A percentile compares a stretch with the other conserved stretches of the same genome.
Conservation (phyloP, 371 early-diverging fungal species). For the Mucor circinelloides region DNA sequence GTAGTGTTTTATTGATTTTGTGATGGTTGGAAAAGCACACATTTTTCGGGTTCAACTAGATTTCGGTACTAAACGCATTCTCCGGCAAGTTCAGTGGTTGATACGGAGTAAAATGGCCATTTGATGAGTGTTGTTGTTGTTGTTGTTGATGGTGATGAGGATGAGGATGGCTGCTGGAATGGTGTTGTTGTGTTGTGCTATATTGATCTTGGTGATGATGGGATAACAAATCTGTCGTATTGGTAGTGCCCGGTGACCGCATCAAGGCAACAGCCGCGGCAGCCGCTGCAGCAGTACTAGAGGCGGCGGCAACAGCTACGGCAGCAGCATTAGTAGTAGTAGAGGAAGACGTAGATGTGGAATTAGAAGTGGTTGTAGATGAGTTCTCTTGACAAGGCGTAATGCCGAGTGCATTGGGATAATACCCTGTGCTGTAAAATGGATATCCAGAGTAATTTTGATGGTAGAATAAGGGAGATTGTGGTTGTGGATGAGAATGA, state of each 20-base stretch:
- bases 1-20: not conserved
- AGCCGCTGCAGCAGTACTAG: constrained; percentile 12
- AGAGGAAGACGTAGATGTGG: not conserved
- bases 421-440: constrained; percentile 25
- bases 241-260: constrained; percentile 12
- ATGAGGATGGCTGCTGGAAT: not conserved
- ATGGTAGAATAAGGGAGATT: constrained; percentile 21
- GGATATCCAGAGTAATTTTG: constrained; percentile 21
- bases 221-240: constrained; percentile 13
- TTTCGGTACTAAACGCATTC: constrained; percentile 21
- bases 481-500: constrained; percentile 20
- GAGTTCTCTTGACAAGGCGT: constrained; percentile 24
- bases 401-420: constrained; percentile 25
- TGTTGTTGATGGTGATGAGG: constrained; percentile 1
- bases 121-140: not conserved
- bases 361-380: not conserved
- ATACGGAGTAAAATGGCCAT: not conserved
- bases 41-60: constrained; percentile 10
- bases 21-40: not conserved
- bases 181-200: constrained; percentile 9
- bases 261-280: constrained; percentile 25
- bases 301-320: constrained; percentile 3
- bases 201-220: constrained; percentile 19
- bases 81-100: constrained; percentile 13
- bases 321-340: constrained; percentile 2